phyloP scores from a whole-genome alignment of 495 filamentous ascomycete genomes.

The Neurospora sp. region DNA sequence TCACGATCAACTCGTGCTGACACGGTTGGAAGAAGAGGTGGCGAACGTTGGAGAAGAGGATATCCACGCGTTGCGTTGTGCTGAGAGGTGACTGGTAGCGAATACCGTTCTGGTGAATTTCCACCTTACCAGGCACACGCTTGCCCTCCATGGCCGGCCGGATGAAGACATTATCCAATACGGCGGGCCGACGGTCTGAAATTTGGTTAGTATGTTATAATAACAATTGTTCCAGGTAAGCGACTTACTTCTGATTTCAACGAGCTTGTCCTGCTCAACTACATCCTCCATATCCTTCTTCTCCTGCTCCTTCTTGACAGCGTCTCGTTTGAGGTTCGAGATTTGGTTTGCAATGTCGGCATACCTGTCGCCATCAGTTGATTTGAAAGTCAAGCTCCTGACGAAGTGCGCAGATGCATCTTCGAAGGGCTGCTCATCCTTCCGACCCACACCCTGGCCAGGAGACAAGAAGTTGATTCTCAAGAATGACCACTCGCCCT shows the following conservation, averaged over 20 bases:
- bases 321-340: conserved; percentile 84
- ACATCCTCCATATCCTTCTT: conserved; percentile 99
- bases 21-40: conserved; percentile 99
- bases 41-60: conserved; percentile 97
- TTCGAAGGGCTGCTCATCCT: conserved; percentile 98
- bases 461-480: conserved; percentile 96
- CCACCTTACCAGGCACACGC: conserved; percentile 85
- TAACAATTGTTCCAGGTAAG: not conserved
- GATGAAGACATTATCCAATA: conserved; percentile 84
- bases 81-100: conserved; percentile 85
- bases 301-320: conserved; percentile 85
- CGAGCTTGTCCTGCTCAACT: conserved; percentile 96
- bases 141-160: conserved; percentile 93
- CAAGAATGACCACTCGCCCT: conserved; percentile 86
- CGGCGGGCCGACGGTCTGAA: conserved; percentile 72
- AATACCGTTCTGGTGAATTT: conserved; percentile 98
- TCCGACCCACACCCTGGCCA: conserved; percentile 93
- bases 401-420: conserved; percentile 93
- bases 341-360: conserved; percentile 84
- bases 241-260: conserved; percentile 74
- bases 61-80: conserved; percentile 73
- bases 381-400: conserved; percentile 86
- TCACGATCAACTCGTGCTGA: conserved; percentile 88
- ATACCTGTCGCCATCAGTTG: conserved; percentile 76
- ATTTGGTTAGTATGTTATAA: conserved; percentile 21